Evolutionary conservation across 805 yeast genomes (phyloP), one percentile per base, ranked within the genome.

Genomic region (Cyberlindnera suaveolens): DNA sequence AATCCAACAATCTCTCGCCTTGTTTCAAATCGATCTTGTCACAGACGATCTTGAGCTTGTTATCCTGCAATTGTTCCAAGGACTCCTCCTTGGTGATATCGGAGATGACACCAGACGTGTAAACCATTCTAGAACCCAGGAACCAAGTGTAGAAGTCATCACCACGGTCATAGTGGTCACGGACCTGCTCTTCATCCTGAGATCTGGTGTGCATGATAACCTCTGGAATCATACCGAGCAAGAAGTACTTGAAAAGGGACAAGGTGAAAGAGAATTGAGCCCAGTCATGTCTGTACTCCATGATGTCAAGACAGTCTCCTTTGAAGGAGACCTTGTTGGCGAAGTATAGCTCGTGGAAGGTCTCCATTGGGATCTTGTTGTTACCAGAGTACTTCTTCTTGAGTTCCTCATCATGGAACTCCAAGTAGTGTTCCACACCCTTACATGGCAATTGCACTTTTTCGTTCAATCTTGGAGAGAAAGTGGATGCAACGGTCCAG

Each of bases 101-200:
- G 48, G 78, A 62, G 58, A 89, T 80, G 42, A 85, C 70, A 61
- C 96, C 96, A 18, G 91, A 80, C 31, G 96, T 89, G 71, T 88
- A 89, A 63, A 89, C 75, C 96, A 88, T 88, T 67, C 96, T 80
- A 49, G 95, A 93, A 48, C 96, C 96, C 55, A 88, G 71, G 72
- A 88, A 88, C 95, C 95, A 88, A 43, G 89, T 69, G 76, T 89
- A 89, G 67, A 88, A 88, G 66, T 89, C 96, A 62, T 88, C 96
- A 65, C 96, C 96, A 56, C 96, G 85, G 71, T 89, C 96, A 65
- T 88, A 88, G 69, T 88, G 96, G 59, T 85, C 96, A 66, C 96
- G 80, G 44, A 88, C 96, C 68, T 88, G 96, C 68, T 88, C 96
- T 70, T 88, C 96, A 63, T 89, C 96, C 71, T 88, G 96, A 17